These are phyloP conservation scores for Leishmania braziliensis DNA, from an alignment of 208 protist species.

Conservation along the genomic window DNA sequence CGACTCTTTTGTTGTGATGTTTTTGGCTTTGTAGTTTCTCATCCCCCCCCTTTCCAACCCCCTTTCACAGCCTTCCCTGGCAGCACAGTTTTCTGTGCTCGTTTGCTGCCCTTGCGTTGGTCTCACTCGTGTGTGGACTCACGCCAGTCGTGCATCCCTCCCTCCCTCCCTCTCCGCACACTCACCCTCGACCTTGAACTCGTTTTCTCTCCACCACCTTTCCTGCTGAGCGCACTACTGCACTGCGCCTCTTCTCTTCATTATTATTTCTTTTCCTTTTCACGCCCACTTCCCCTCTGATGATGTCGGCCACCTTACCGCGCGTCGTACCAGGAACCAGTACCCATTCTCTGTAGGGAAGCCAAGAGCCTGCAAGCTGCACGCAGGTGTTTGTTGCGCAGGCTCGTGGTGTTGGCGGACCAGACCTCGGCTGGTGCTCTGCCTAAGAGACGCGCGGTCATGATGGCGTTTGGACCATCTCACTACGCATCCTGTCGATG, in stretches of 20 bases:
- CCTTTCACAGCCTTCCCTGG: not conserved
- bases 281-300: constrained; percentile 13
- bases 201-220: not conserved
- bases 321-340: too few species aligned
- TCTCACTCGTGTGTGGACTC: not conserved
- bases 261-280: constrained; percentile 15
- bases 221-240: not conserved
- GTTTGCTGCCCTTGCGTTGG: constrained; percentile 1
- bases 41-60: not conserved
- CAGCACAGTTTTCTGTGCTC: too few species aligned
- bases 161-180: not conserved
- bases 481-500: not conserved
- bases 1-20: not conserved
- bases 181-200: not conserved
- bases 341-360: too few species aligned
- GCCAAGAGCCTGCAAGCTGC: too few species aligned
- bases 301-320: too few species aligned
- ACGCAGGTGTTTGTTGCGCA: not conserved
- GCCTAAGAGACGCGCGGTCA: not conserved
- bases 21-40: not conserved
- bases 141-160: not conserved
- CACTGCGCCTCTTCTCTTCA: too few species aligned
- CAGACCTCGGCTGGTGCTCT: not conserved
- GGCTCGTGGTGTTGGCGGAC: not conserved
- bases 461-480: not conserved